phyloP scores from a whole-genome alignment of 2,329 filamentous ascomycete genomes.

The Claviceps purpurea region DNA sequence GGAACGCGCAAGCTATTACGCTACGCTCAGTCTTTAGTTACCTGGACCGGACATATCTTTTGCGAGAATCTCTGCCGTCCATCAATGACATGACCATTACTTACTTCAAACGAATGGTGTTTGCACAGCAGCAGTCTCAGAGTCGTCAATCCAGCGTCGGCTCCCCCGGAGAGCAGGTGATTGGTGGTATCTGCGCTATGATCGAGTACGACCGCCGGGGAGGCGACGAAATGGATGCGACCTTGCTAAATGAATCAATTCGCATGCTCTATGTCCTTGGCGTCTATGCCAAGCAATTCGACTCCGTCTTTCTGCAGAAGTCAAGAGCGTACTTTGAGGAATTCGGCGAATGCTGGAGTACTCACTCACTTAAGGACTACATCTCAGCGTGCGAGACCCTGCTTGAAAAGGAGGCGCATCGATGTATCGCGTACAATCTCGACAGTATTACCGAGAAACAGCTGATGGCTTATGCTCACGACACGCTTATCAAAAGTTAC shows the following conservation, averaged over 20 bases:
- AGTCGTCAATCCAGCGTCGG: background rate
- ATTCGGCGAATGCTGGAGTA: conserved; percentile 56
- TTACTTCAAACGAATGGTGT: conserved; percentile 55
- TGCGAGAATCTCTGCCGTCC: conserved; percentile 55
- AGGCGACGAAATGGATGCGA: conserved; percentile 42
- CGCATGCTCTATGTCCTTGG: conserved; percentile 76
- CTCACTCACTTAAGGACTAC: conserved; percentile 57
- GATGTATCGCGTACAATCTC: conserved; percentile 70
- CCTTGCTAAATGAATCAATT: conserved; percentile 60
- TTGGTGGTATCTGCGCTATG: conserved; percentile 55
- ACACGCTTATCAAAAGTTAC: conserved; percentile 56
- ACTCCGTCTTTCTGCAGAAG: conserved; percentile 55
- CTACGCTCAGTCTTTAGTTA: conserved; percentile 89
- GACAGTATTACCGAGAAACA: conserved; percentile 71
- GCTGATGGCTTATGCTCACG: conserved; percentile 60
- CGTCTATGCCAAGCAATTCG: conserved; percentile 68
- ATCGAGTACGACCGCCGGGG: conserved; percentile 57
- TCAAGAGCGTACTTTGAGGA: conserved; percentile 56
- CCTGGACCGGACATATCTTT: conserved; percentile 76
- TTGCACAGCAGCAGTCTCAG: conserved; percentile 14
- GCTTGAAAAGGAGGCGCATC: conserved; percentile 56
- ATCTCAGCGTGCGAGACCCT: conserved; percentile 56
- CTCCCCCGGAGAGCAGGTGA: conserved; percentile 19
- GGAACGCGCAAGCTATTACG: conserved; percentile 59
- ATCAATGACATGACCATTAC: conserved; percentile 71